Evolutionary conservation across 768 basidiomycete genomes (phyloP).

Genomic region (Paxillus rubicundulus): DNA sequence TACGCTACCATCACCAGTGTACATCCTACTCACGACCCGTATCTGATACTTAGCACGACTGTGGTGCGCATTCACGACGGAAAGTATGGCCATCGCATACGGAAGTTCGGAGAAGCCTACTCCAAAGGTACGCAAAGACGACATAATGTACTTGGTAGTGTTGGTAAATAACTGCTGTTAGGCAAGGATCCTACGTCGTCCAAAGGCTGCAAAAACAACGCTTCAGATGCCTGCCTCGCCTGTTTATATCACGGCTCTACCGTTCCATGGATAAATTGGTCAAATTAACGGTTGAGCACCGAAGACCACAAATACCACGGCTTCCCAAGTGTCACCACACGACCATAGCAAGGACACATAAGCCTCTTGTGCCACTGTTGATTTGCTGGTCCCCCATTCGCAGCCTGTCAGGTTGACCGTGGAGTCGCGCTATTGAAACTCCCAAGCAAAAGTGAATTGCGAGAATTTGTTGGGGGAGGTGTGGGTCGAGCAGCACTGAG

Average conservation of each 20-base stretch:
- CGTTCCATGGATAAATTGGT: constrained; percentile 26
- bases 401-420: constrained; percentile 15
- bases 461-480: constrained; percentile 27
- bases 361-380: constrained; percentile 6
- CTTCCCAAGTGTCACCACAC: background rate
- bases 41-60: constrained; percentile 48
- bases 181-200: constrained; percentile 36
- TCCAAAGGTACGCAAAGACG: constrained; percentile 49
- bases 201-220: constrained; percentile 8
- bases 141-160: background rate
- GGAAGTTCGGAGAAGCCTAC: constrained; percentile 50
- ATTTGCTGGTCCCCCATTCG: constrained; percentile 18
- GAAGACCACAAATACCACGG: background rate
- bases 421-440: constrained; percentile 33
- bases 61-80: constrained; percentile 84
- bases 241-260: constrained; percentile 58
- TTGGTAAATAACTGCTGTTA: constrained; percentile 12
- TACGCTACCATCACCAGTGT: constrained; percentile 13
- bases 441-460: constrained; percentile 31
- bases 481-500: constrained; percentile 60
- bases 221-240: constrained; percentile 31
- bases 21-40: background rate
- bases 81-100: constrained; percentile 79
- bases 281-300: background rate
- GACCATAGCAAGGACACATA: background rate